A percentile compares a stretch with the other conserved stretches of the same genome.
phyloP scores from a whole-genome alignment of 1,284 basidiomycete species.

The Coniophora puteana region DNA sequence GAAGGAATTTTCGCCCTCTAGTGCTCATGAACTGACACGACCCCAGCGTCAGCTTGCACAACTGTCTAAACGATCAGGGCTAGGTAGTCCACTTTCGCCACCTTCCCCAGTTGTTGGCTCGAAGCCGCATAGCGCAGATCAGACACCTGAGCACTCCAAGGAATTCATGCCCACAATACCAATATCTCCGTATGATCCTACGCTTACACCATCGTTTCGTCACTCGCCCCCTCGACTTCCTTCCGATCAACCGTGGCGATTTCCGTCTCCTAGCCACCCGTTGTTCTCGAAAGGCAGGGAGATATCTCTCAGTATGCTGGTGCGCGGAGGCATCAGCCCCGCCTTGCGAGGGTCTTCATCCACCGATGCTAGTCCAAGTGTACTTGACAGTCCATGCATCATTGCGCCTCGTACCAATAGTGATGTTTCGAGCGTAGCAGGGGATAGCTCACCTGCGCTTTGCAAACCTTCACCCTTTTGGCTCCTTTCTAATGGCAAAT shows the following conservation, averaged over 20 bases:
- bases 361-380: constrained; percentile 24
- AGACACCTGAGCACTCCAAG: too few species aligned
- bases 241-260: constrained; percentile 74
- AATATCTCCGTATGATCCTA: constrained; percentile 69
- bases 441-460: constrained; percentile 30
- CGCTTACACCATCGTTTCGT: constrained; percentile 66
- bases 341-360: constrained; percentile 21
- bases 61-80: too few species aligned
- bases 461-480: constrained; percentile 35
- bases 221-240: constrained; percentile 68
- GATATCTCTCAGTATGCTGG: constrained; percentile 59
- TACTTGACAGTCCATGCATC: constrained; percentile 26
- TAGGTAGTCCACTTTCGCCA: background rate
- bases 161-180: constrained; percentile 34
- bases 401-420: constrained; percentile 20
- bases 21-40: constrained; percentile 6
- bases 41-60: too few species aligned
- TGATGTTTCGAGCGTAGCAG: constrained; percentile 14
- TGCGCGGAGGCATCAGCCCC: constrained; percentile 40
- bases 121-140: too few species aligned
- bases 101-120: constrained; percentile 9
- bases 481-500: constrained; percentile 31
- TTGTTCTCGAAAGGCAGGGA: constrained; percentile 59
- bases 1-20: constrained; percentile 12
- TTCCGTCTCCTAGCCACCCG: constrained; percentile 67